Base-by-base conservation (phyloP, 305 asterid genomes). In the Fraxinus sp. region DNA sequence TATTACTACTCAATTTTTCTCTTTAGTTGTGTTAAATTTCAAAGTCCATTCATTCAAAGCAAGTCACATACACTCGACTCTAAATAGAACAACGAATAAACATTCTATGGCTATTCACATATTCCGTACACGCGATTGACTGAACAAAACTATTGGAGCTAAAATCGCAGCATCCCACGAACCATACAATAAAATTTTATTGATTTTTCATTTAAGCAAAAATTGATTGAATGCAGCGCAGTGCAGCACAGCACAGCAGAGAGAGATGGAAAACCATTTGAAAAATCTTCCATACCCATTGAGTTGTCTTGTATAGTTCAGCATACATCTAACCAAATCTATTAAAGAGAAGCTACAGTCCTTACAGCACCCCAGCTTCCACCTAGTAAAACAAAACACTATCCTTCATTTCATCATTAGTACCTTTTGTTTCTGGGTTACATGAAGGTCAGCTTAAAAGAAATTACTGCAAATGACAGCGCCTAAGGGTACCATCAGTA, bases 301-400 rank as follows among this genome's bases (percentile, higher is more conserved):
- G 37, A 81, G 74, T 9, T 82, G 82, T 49, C 86, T 84, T 11
- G 57, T 36, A 75, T 26, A 81, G 74, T 79, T 78, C 85, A 7
- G 39, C 82, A 82, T 82, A 41, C 62, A 85, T 57, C 37, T 41
- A 33, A 57, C 37, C 6, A 28, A 83, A 82, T 28, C 77, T 64
- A 78, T 74, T 64, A 59, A 78, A 79, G 9, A 66, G 83, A 70
- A 82, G 77, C 82, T 87, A 88, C 32, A n/a, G 26, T 57, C 24
- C 87, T 91, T 91, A 88, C 91, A 88, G 70, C 86, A 86, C 74
- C 79, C 73, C 88, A 83, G 84, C 87, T 84, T 83, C 89, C 86
- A 83, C 86, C 89, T 85, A 57, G 81, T 78, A 75, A 80, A 10
- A 57, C 85, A 78, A 71, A 79, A 72, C 30, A 79, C 79, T 24